Base-by-base conservation (phyloP, 140 eudicot genomes). In the Anethum foeniculum region DNA sequence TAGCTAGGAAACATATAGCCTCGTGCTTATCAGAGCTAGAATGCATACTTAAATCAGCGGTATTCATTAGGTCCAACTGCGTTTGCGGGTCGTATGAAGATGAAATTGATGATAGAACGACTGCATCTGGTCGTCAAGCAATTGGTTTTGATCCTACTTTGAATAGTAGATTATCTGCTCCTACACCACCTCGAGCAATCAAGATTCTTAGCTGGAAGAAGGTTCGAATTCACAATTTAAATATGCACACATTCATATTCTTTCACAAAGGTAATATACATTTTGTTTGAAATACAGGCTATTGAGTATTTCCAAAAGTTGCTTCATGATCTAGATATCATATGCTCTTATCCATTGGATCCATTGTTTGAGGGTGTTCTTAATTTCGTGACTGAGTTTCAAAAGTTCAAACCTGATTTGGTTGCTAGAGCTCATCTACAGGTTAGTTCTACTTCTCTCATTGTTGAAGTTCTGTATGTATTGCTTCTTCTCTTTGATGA, bases 81-180 rank as follows among this genome's bases (percentile, higher is more conserved):
- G 84, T 81, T 78, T 80, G 69, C 83, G 91, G 88, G 80, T 60
- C 85, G 68, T 62, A 67, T 68, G 85, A 83, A 72, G 81, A 88
- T 81, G 90, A 71, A 65, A 75, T 56, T 62, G 92, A 88, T 80
- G 86, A 84, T 81, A 82, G 84, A 76, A 92, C 97, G 47, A 94
- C 99, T 44, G 99, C 99, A 62, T 94, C 99, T 48, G 99, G 99
- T 67, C 82, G 99, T 88, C 91, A 92, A 85, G 97, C 99, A 68
- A 73, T 94, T 71, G 99, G 99, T 47, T 94, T 94, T 87, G 99
- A 94, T 86, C 85, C 95, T 76, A 94, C 91, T 75, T 80, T 94
- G 80, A 94, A 94, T 84, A 85, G 89, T 88, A 89, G 99, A 85
- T 86, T 90, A 86, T 91, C 95, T 76, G 96, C 99, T 76, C 99